Evolutionary conservation across 2,329 filamentous ascomycete genomes (phyloP).

Genomic region (Trichoderma sp.): DNA sequence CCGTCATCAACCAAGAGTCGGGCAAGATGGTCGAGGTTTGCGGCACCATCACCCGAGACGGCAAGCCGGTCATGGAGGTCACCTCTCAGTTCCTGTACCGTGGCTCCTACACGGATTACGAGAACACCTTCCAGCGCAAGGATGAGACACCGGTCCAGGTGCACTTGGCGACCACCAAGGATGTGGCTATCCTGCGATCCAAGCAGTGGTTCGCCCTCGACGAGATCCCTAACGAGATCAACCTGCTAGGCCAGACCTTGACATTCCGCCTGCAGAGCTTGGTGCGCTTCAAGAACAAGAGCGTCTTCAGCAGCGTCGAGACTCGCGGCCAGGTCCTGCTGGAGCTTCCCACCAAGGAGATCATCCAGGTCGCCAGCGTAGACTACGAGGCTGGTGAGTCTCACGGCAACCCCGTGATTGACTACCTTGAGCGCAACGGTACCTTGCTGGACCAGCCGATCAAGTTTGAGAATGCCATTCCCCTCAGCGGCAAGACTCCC

Average conservation of each 20-base stretch:
- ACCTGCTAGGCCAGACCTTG: slow-evolving; percentile 87
- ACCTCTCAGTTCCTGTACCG: slow-evolving; percentile 98
- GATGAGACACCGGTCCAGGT: slow-evolving; percentile 92
- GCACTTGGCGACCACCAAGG: slow-evolving; percentile 80
- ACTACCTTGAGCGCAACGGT: slow-evolving; percentile 90
- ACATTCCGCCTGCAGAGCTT: slow-evolving; percentile 94
- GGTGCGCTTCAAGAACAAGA: slow-evolving; percentile 91
- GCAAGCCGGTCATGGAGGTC: slow-evolving; percentile 91
- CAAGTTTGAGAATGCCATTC: slow-evolving; percentile 96
- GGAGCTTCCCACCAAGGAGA: slow-evolving; percentile 92
- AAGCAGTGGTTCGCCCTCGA: slow-evolving; percentile 98
- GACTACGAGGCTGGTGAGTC: slow-evolving; percentile 90
- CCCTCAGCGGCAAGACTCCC: slow-evolving; percentile 86
- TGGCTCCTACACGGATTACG: slow-evolving; percentile 84
- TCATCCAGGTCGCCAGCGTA: slow-evolving; percentile 95
- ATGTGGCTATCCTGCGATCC: slow-evolving; percentile 87
- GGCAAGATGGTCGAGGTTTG: slow-evolving; percentile 99
- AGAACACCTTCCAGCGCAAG: slow-evolving; percentile 99
- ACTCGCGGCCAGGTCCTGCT: slow-evolving; percentile 89
- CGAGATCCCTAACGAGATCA: slow-evolving; percentile 63
- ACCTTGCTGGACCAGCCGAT: slow-evolving; percentile 92
- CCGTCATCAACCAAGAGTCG: slow-evolving; percentile 95
- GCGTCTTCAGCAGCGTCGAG: slow-evolving; percentile 84
- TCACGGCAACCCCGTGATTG: slow-evolving; percentile 93
- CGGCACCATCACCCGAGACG: slow-evolving; percentile 84